Evolutionary conservation across 495 filamentous ascomycete species (phyloP).

Genomic region (Podospora anserina): DNA sequence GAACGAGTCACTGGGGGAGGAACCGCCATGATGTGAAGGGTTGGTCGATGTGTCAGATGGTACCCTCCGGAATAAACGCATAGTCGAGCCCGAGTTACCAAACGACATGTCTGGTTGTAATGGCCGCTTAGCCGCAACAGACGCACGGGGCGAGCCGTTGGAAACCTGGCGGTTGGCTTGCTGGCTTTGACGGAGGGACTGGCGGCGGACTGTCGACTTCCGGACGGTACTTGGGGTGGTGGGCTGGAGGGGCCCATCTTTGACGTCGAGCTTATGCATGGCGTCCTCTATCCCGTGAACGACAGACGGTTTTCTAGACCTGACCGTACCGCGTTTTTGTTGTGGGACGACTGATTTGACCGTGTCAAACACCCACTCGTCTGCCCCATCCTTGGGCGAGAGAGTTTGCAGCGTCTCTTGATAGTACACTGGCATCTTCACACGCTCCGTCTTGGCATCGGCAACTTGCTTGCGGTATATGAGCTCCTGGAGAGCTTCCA

Average conservation of each 20-base stretch:
- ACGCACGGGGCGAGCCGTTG: constrained; percentile 44
- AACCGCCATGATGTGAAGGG: constrained; percentile 32
- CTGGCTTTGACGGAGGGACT: constrained; percentile 36
- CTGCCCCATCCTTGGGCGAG: constrained; percentile 63
- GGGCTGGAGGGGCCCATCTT: constrained; percentile 52
- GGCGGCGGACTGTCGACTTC: constrained; percentile 49
- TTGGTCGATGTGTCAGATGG: constrained; percentile 62
- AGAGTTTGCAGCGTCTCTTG: constrained; percentile 85
- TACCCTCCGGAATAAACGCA: constrained; percentile 84
- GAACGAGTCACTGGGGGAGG: constrained; percentile 33
- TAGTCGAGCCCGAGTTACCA: constrained; percentile 84
- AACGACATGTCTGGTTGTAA: constrained; percentile 81
- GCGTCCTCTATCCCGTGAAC: constrained; percentile 52
- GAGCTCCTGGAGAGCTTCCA: constrained; percentile 80
- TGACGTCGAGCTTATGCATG: constrained; percentile 59
- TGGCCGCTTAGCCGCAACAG: constrained; percentile 66
- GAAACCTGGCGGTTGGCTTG: constrained; percentile 33
- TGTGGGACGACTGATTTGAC: constrained; percentile 60
- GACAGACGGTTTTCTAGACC: constrained; percentile 53
- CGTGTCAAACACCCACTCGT: constrained; percentile 98
- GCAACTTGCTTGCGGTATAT: constrained; percentile 79
- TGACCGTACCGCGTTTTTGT: constrained; percentile 40
- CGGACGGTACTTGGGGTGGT: constrained; percentile 52
- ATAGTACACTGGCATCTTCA: constrained; percentile 71
- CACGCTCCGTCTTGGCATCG: constrained; percentile 62